phyloP scores from a whole-genome alignment of 208 protist species.

The Endotrypanum monterogeii region DNA sequence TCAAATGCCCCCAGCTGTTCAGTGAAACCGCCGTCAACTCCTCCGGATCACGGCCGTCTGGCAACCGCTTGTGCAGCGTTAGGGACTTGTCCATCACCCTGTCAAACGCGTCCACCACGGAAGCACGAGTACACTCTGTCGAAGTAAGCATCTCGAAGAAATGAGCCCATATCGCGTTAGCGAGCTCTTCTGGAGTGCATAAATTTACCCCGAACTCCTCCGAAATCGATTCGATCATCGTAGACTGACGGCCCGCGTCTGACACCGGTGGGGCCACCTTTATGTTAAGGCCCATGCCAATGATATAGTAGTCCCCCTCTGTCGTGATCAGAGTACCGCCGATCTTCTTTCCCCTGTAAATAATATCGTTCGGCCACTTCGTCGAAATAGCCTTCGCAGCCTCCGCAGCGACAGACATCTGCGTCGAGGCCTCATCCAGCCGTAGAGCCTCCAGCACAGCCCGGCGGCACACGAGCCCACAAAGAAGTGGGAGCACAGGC shows the following conservation, averaged over 20 bases:
- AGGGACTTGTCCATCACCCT: constrained; percentile 47
- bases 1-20: constrained; percentile 67
- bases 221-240: constrained; percentile 39
- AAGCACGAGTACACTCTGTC: constrained; percentile 15
- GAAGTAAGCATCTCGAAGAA: constrained; percentile 41
- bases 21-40: constrained; percentile 47
- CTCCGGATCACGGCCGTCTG: constrained; percentile 40
- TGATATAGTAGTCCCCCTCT: constrained; percentile 33
- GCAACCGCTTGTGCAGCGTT: constrained; percentile 43
- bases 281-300: constrained; percentile 81
- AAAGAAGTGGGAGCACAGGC: constrained; percentile 61
- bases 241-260: constrained; percentile 48
- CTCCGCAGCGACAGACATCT: constrained; percentile 1
- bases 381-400: constrained; percentile 24
- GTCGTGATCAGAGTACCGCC: constrained; percentile 65
- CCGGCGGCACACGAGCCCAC: constrained; percentile 49
- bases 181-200: constrained; percentile 26
- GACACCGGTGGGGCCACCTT: constrained; percentile 41
- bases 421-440: constrained; percentile 15
- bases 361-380: constrained; percentile 88
- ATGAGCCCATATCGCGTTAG: constrained; percentile 40
- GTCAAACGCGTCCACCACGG: constrained; percentile 51
- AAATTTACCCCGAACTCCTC: constrained; percentile 21
- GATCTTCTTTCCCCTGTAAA: constrained; percentile 65
- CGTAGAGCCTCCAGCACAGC: constrained; percentile 41